Evolutionary conservation across 768 basidiomycete genomes (phyloP), one percentile per base, ranked within the genome.

Genomic region (Coprinopsis strossmayeri): DNA sequence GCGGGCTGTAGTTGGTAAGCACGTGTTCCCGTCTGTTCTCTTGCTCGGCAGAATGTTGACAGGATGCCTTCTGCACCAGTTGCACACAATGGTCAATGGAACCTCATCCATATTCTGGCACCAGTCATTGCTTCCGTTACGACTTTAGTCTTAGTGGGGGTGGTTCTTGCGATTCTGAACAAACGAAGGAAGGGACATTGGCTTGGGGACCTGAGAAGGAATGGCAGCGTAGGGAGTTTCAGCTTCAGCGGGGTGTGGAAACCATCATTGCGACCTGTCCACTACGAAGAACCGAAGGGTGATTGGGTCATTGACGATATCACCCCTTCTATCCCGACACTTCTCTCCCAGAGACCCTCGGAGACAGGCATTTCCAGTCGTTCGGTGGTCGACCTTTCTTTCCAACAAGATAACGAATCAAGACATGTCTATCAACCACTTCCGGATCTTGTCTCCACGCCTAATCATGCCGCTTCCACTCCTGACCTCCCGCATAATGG

Each of bases 241-340:
- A n/a, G n/a, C n/a, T n/a, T 45, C 43, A 45, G 18, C 3, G 5
- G 10, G 3, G 27, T 18, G 7, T 32, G 7, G 7, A 11, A 42
- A 11, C 43, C 43, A 18, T 45, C 43, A 32, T 20, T 45, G 11
- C 25, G 18, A n/a, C 43, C 43, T 45, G 43, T 45, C 7, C 43
- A 27, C n/a, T 32, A 32, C 26, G 50, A 46, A 24, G 45, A 45
- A n/a, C 44, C 50, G 15, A 45, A 46, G 23, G 43, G 18, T 21
- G 50, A 46, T 34, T 51, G 50, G 50, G 37, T 41, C 4, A 51
- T 51, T 34, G 50, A 51, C 18, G 27, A 18, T 4, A 20, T 18
- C 12, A 34, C 38, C 40, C 5, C 9, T 18, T 4, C 40, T 23
- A 18, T 10, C 35, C 11, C n/a, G 5, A 11, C 35, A 38, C 17